These are phyloP conservation scores for Durusdinium trenchii DNA, from an alignment of 73 alveolate species.

Conservation along the genomic window DNA sequence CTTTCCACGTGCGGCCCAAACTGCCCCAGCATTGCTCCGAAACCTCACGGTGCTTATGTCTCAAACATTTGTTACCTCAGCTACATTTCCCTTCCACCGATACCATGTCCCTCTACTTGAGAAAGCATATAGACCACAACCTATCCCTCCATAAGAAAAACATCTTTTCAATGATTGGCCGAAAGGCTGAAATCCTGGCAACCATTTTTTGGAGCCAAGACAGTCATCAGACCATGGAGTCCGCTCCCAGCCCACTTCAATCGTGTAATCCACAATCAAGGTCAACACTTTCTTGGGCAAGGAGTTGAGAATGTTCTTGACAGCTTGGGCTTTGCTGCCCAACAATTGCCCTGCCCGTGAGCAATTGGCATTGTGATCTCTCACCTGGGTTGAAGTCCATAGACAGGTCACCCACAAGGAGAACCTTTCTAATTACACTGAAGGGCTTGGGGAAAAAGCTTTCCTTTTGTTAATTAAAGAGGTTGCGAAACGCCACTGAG, in stretches of 20 bases:
- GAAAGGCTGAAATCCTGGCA: neutral
- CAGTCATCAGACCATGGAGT: slow-evolving; percentile 13
- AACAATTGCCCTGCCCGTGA: neutral
- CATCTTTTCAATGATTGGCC: neutral
- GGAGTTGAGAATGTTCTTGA: neutral
- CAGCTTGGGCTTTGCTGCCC: slow-evolving; percentile 21
- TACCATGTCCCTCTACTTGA: too few species aligned
- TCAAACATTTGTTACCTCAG: neutral
- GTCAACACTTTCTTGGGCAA: neutral
- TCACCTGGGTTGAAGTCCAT: too few species aligned
- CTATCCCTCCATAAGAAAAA: neutral
- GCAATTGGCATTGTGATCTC: neutral
- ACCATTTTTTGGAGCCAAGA: neutral
- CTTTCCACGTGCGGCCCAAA: neutral
- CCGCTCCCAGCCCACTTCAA: neutral
- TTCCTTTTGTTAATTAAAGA: too few species aligned
- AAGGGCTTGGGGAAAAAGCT: too few species aligned
- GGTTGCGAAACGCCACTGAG: too few species aligned
- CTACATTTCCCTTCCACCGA: too few species aligned
- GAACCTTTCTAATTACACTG: too few species aligned
- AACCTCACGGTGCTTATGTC: neutral
- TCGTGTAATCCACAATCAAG: neutral
- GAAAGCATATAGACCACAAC: too few species aligned
- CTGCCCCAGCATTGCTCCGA: neutral
- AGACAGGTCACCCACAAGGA: too few species aligned